Conservation (phyloP, 768 basidiomycete genomes). For the Mrakia hoshinonis region DNA sequence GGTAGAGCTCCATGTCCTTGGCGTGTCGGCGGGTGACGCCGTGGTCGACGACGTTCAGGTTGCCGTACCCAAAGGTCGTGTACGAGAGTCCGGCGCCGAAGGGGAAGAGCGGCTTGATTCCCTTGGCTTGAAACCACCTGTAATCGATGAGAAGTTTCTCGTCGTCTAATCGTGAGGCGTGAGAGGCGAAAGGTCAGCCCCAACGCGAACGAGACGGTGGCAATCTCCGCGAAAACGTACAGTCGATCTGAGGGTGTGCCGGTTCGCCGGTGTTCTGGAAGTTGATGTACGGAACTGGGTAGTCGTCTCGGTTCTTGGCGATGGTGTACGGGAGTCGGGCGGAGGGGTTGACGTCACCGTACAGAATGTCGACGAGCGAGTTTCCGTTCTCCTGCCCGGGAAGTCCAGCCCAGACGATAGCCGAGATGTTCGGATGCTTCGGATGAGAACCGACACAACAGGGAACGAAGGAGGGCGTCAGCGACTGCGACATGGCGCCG, state of each 20-base stretch:
- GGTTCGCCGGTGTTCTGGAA: conserved; percentile 43
- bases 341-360: conserved; percentile 58
- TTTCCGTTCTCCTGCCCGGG: conserved; percentile 61
- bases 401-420: conserved; percentile 26
- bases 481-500: too few species aligned
- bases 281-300: conserved; percentile 44
- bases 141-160: conserved; percentile 55
- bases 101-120: conserved; percentile 42
- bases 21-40: too few species aligned
- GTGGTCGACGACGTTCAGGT: conserved; percentile 44
- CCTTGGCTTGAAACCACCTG: conserved; percentile 46
- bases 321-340: conserved; percentile 69
- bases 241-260: conserved; percentile 45
- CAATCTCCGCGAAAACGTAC: conserved; percentile 29
- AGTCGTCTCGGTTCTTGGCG: conserved; percentile 54
- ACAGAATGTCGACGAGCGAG: conserved; percentile 62
- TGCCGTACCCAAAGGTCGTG: conserved; percentile 65
- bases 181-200: too few species aligned
- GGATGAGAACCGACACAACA: too few species aligned
- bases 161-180: conserved; percentile 35
- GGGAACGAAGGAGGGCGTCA: too few species aligned
- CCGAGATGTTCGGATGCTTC: too few species aligned
- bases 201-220: conserved; percentile 42
- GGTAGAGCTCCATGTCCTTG: neutral
- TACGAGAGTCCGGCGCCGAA: conserved; percentile 89